A percentile compares a stretch with the other conserved stretches of the same genome.
phyloP scores from a whole-genome alignment of 2,329 filamentous ascomycete species.

The Trichophyton benhamiae region DNA sequence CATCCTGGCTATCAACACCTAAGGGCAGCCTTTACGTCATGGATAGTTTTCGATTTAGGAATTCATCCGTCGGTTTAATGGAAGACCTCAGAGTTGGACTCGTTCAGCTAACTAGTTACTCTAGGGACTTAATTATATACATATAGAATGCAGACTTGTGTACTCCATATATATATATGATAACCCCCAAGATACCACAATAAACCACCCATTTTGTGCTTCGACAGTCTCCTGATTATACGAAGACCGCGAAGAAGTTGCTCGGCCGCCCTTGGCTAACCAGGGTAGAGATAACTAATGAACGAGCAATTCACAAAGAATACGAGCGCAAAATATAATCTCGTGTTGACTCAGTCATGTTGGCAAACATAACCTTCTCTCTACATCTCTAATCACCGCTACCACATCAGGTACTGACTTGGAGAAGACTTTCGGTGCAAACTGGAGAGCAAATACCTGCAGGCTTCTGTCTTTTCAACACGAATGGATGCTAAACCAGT shows the following conservation, averaged over 20 bases:
- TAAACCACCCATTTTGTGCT: neutral
- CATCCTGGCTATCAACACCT: no score
- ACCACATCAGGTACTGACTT: no score
- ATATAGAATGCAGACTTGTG: no score
- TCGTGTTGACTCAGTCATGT: neutral
- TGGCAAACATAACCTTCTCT: neutral
- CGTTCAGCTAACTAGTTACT: neutral
- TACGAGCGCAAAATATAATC: neutral
- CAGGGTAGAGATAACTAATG: neutral
- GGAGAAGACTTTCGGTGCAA: neutral
- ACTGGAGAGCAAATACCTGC: neutral
- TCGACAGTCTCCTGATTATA: neutral
- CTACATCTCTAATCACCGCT: no score
- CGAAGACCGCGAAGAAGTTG: neutral
- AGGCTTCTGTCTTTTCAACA: neutral
- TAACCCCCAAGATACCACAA: no score
- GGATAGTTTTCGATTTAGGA: neutral
- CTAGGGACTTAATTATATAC: neutral
- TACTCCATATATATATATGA: no score
- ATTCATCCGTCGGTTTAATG: neutral
- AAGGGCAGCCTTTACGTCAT: no score
- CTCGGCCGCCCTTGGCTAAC: neutral
- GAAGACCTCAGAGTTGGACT: neutral
- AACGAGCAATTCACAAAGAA: neutral
- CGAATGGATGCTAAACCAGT: slow-evolving; percentile 2